These are phyloP conservation scores for Novymonas esmeraldas DNA, from an alignment of 208 protist species.

Conservation along the genomic window DNA sequence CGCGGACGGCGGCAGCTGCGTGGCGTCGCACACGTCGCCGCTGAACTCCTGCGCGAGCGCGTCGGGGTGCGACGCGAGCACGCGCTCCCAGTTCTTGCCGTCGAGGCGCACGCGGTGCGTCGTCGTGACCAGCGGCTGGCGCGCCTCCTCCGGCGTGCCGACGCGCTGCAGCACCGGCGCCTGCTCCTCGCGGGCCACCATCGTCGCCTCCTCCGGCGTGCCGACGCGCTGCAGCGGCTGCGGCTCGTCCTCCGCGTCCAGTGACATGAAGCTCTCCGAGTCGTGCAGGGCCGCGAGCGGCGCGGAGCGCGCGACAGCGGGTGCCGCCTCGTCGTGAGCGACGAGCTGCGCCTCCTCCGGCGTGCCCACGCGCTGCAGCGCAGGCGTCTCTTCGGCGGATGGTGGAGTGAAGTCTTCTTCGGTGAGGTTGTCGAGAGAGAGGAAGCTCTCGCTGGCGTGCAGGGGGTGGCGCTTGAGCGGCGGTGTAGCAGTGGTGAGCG, in stretches of 20 bases:
- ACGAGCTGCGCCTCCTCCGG: neutral
- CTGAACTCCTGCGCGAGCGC: conserved; percentile 42
- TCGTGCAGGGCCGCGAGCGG: neutral
- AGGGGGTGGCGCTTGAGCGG: no score
- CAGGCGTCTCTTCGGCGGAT: no score
- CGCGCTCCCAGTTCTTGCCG: conserved; percentile 46
- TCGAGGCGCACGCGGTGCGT: conserved; percentile 42
- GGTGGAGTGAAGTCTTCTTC: no score
- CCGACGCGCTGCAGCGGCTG: neutral
- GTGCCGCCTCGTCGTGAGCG: neutral
- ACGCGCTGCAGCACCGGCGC: neutral
- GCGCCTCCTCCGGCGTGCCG: conserved; percentile 1
- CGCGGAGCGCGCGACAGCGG: neutral
- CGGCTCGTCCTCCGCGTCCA: conserved; percentile 3
- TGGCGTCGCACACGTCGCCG: conserved; percentile 40
- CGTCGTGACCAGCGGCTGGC: conserved; percentile 7
- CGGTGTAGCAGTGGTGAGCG: no score
- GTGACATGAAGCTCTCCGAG: conserved; percentile 11
- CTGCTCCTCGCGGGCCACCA: neutral
- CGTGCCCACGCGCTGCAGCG: neutral
- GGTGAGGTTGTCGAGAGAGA: neutral
- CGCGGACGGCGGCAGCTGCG: conserved; percentile 2
- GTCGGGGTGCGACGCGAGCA: conserved; percentile 27
- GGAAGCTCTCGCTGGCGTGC: no score
- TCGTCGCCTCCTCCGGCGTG: neutral